A percentile compares a stretch with the other conserved stretches of the same genome.
phyloP scores from a whole-genome alignment of 2,329 filamentous ascomycete species.

The Microcyclosporella mali region DNA sequence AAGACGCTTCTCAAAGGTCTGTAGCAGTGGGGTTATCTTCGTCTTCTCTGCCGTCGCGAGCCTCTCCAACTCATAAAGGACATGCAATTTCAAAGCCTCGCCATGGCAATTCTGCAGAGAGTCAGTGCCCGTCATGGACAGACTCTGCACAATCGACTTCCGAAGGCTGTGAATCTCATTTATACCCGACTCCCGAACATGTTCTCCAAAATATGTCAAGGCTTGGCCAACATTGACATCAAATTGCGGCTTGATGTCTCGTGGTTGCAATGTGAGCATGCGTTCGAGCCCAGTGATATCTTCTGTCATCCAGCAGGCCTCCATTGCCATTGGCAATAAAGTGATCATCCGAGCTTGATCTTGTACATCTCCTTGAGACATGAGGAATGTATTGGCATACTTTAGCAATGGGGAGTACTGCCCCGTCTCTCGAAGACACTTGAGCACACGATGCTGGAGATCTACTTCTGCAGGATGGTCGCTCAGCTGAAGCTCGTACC shows the following conservation, averaged over 20 bases:
- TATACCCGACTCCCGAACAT: conserved; percentile 48
- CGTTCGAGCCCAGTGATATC: conserved; percentile 70
- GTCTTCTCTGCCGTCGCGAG: conserved; percentile 47
- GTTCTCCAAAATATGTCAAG: conserved; percentile 51
- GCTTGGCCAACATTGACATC: conserved; percentile 72
- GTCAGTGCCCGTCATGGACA: conserved; percentile 70
- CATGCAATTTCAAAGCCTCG: conserved; percentile 77
- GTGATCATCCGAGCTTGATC: conserved; percentile 6
- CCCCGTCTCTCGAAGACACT: conserved; percentile 88
- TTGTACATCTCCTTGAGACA: conserved; percentile 4
- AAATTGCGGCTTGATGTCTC: conserved; percentile 56
- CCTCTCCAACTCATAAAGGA: conserved; percentile 78
- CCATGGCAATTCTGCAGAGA: conserved; percentile 82
- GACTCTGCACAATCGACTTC: conserved; percentile 62
- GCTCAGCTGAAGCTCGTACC: conserved; percentile 88
- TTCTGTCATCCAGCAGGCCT: conserved; percentile 85
- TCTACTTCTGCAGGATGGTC: conserved; percentile 71
- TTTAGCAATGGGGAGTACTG: conserved; percentile 71
- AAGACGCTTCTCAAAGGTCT: conserved; percentile 55
- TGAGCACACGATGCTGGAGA: conserved; percentile 74
- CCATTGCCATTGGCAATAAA: conserved; percentile 69
- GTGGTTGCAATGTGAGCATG: conserved; percentile 39
- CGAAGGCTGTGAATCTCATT: conserved; percentile 59
- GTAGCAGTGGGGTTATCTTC: conserved; percentile 8
- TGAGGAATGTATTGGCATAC: conserved; percentile 68